A percentile compares a stretch with the other conserved stretches of the same genome.
These are phyloP conservation scores for Alloteropsis semialata DNA, from an alignment of 176 grass and related monocot species.

Conservation along the genomic window DNA sequence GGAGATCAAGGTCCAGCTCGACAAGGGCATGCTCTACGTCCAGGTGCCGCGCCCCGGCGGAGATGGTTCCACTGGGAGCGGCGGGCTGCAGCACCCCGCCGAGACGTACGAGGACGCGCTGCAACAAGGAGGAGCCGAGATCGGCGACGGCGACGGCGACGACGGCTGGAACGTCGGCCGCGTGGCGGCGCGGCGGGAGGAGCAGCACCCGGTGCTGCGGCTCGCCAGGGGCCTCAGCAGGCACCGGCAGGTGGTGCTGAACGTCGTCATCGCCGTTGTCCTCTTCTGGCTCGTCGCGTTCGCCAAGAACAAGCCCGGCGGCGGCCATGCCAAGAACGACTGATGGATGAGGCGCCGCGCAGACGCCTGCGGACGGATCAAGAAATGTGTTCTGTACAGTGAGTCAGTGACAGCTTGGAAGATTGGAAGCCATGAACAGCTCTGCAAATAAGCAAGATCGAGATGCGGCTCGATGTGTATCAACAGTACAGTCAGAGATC, in stretches of 20 bases:
- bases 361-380: neutral
- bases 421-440: neutral
- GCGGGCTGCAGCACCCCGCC: neutral
- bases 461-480: neutral
- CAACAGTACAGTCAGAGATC: neutral
- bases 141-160: neutral
- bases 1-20: conserved; percentile 54
- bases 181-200: neutral
- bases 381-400: neutral
- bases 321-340: conserved; percentile 8
- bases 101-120: conserved; percentile 2
- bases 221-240: conserved; percentile 31
- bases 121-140: neutral
- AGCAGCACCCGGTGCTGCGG: neutral
- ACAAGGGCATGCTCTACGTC: conserved; percentile 53
- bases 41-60: conserved; percentile 28
- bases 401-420: too few relatives aligned
- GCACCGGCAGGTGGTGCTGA: conserved; percentile 44
- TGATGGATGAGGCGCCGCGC: neutral
- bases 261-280: conserved; percentile 50
- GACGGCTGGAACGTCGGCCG: neutral
- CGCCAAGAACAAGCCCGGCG: conserved; percentile 21
- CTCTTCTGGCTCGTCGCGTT: conserved; percentile 51
- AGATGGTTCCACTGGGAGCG: neutral
- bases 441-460: neutral